phyloP scores from a whole-genome alignment of 306 rosid species.

The Oemleria cerasiformis region DNA sequence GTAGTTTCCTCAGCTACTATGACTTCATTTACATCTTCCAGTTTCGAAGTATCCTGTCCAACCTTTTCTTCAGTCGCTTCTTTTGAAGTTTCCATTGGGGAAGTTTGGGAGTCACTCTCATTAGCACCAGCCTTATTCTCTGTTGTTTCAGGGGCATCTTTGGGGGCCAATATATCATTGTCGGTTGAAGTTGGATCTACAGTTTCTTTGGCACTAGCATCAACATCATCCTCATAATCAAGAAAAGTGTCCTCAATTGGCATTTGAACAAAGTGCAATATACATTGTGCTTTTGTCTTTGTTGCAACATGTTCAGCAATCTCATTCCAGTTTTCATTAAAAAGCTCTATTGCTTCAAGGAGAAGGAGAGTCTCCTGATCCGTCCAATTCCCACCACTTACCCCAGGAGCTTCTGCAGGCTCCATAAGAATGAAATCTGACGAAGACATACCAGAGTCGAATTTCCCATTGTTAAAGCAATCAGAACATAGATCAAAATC shows the following conservation, averaged over 20 bases:
- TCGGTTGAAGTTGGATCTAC: constrained; percentile 44
- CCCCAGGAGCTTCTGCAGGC: constrained; percentile 84
- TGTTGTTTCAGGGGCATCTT: constrained; percentile 46
- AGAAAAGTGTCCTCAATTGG: constrained; percentile 83
- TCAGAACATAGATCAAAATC: constrained; percentile 88
- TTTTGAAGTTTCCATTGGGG: constrained; percentile 40
- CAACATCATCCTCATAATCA: constrained; percentile 47
- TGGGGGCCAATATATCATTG: constrained; percentile 41
- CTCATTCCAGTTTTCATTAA: constrained; percentile 91
- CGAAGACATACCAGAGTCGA: constrained; percentile 83
- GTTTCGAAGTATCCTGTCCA: constrained; percentile 39
- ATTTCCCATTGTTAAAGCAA: constrained; percentile 79
- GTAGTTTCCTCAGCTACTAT: constrained; percentile 45
- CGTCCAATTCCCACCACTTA: constrained; percentile 92
- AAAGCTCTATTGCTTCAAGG: constrained; percentile 92
- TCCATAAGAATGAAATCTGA: constrained; percentile 95
- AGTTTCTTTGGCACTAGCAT: constrained; percentile 50
- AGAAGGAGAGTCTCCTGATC: constrained; percentile 98
- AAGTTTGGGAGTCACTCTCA: constrained; percentile 38
- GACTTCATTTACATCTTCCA: constrained; percentile 41
- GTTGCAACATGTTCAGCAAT: constrained; percentile 97
- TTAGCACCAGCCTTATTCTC: constrained; percentile 39
- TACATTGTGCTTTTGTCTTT: constrained; percentile 90
- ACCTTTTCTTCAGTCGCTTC: constrained; percentile 41
- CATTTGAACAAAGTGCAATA: constrained; percentile 93